Base-by-base conservation (phyloP, 495 filamentous ascomycete species). In the Opeltia flavorubescens region DNA sequence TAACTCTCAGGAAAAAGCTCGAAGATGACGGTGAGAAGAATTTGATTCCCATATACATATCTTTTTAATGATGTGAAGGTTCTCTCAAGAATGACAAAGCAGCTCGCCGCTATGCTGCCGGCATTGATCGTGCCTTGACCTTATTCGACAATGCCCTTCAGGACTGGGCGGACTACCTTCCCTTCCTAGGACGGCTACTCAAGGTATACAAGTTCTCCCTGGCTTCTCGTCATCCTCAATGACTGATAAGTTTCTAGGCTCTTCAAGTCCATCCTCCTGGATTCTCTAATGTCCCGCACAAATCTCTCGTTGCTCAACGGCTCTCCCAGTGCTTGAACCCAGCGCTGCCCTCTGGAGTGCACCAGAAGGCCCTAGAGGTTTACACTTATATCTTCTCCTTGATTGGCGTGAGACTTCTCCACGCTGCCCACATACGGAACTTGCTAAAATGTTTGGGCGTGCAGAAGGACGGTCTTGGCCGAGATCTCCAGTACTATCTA, bases 161-260 rank as follows among this genome's bases (percentile, higher is more conserved):
- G 63, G 91, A 96, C 77, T 99, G 91, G 91, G 89, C 93, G 28
- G 91, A 99, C 61, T 99, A 99, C 59, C 96, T 99, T 59, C 94
- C 89, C 8, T 96, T 96, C 60, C 70, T 99, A 27, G 87, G 81
- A 56, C 80, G 91, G 28, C 69, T 98, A 21, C 67, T 95, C 44
- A 98, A 95, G 78, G 89, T 89, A 51, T 44, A 24, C 44, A 23
- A 23, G 5, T 21, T 50, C 34, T 15, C 51, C 25, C 27, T 8
- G 36, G 25, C 36, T 43, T 42, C 30, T 26, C 42, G 20, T 12
- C 46, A 5, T 28, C 6, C n/a, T 15, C 15, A 25, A 18, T 54
- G 34, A 43, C 55, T 59, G 40, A 43, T 44, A 4, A 27, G n/a
- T 48, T 34, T 33, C 41, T 58, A 95, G 86, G 87, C 91, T 20